Conservation (phyloP, 106 monocot species). For the Triglochin maritima region DNA sequence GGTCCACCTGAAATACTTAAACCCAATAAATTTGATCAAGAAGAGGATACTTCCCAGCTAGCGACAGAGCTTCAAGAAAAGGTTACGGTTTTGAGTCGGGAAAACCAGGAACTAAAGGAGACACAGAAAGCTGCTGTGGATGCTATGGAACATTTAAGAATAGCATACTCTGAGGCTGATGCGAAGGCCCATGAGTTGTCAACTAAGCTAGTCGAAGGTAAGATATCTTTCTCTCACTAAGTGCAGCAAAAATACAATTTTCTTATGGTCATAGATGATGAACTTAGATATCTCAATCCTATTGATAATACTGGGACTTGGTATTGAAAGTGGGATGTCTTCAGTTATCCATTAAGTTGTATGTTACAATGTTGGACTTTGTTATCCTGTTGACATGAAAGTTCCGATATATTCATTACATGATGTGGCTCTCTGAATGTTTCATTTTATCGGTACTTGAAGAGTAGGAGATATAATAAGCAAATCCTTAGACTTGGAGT, state of each 20-base stretch:
- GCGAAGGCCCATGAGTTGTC: slow-evolving; percentile 60
- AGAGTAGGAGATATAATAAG: too few relatives aligned
- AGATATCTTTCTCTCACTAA: slow-evolving; percentile 1
- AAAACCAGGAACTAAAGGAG: slow-evolving; percentile 56
- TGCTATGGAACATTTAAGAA: slow-evolving; percentile 80
- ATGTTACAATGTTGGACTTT: too few relatives aligned
- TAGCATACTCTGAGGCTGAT: slow-evolving; percentile 49
- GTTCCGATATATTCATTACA: too few relatives aligned
- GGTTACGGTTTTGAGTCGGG: slow-evolving; percentile 40
- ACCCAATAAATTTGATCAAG: neutral
- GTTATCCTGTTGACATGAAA: too few relatives aligned
- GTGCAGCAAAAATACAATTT: neutral
- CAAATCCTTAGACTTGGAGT: too few relatives aligned
- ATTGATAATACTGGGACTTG: too few relatives aligned
- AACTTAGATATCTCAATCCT: neutral
- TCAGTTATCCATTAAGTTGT: too few relatives aligned
- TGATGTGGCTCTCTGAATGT: too few relatives aligned
- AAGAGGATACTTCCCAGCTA: slow-evolving; percentile 19
- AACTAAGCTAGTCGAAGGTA: slow-evolving; percentile 66
- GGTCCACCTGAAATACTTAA: slow-evolving; percentile 6
- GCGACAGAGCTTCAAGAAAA: slow-evolving; percentile 36
- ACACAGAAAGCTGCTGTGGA: slow-evolving; percentile 83
- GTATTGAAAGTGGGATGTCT: too few relatives aligned
- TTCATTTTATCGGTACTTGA: too few relatives aligned
- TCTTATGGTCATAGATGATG: neutral